phyloP scores from a whole-genome alignment of 2,329 filamentous ascomycete species.

The Botrytis fabae region DNA sequence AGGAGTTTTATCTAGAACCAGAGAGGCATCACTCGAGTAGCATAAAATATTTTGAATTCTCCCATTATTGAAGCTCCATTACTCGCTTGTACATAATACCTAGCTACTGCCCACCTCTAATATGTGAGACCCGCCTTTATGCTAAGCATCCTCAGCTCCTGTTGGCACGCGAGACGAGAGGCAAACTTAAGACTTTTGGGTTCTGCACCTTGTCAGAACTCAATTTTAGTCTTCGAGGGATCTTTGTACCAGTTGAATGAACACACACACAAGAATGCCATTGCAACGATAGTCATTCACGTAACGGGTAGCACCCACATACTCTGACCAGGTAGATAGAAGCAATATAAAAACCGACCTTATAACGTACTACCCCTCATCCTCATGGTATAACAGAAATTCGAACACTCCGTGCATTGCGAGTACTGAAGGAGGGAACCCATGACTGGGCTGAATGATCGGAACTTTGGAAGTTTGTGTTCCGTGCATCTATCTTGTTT shows the following conservation, averaged over 20 bases:
- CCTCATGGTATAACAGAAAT: neutral
- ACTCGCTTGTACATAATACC: neutral
- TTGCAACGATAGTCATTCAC: neutral
- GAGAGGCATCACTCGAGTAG: slow-evolving; percentile 27
- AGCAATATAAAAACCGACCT: neutral
- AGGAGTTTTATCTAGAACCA: slow-evolving; percentile 39
- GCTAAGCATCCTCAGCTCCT: neutral
- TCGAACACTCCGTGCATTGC: too few species aligned
- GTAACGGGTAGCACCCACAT: neutral
- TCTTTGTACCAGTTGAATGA: neutral
- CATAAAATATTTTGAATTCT: slow-evolving; percentile 32
- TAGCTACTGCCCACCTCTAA: neutral
- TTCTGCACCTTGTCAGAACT: neutral
- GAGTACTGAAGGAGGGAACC: neutral
- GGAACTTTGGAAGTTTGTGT: slow-evolving; percentile 8
- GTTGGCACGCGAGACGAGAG: neutral
- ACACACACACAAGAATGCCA: neutral
- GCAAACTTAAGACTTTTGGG: neutral
- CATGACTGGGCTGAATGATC: slow-evolving; percentile 21
- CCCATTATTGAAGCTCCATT: slow-evolving; percentile 16
- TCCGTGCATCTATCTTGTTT: neutral
- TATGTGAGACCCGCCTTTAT: neutral
- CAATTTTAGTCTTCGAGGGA: neutral
- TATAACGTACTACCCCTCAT: neutral
- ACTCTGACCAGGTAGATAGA: neutral